Evolutionary conservation across 345 rosid species (phyloP).

Genomic region (Dipteronia dyeriana): DNA sequence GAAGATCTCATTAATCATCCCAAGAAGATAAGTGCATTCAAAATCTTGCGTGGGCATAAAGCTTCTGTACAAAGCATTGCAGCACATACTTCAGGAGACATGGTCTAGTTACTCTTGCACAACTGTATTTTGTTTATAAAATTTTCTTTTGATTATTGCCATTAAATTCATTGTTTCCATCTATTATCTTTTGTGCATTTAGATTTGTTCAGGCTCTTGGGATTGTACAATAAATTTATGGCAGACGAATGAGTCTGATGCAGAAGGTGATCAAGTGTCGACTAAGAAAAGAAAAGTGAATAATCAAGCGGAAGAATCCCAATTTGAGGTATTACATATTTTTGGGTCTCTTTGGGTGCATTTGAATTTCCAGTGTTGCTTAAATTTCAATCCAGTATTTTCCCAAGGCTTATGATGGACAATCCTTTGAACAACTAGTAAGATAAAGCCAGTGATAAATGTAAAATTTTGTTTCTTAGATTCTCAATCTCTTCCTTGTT

Average conservation of each 20-base stretch:
- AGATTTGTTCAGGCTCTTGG: constrained; percentile 98
- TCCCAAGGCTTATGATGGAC: background rate
- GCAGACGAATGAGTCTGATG: constrained; percentile 54
- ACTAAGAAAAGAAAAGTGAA: constrained; percentile 85
- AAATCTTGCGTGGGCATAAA: constrained; percentile 81
- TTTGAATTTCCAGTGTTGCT: constrained; percentile 14
- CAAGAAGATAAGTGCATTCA: constrained; percentile 62
- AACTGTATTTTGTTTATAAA: background rate
- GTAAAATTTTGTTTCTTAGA: background rate
- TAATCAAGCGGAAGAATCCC: constrained; percentile 58
- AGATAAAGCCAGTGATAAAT: background rate
- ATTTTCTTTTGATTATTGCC: background rate
- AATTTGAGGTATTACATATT: constrained; percentile 59
- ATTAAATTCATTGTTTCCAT: constrained; percentile 13
- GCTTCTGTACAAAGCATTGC: constrained; percentile 86
- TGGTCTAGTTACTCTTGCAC: constrained; percentile 45
- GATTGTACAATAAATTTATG: constrained; percentile 86
- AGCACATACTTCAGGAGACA: constrained; percentile 58
- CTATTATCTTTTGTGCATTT: constrained; percentile 15
- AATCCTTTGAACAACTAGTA: background rate
- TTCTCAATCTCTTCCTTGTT: background rate
- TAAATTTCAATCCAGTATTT: background rate
- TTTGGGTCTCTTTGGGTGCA: background rate
- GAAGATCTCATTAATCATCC: constrained; percentile 43
- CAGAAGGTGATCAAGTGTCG: constrained; percentile 56